Base-by-base conservation (phyloP, 2,329 filamentous ascomycete species). In the Colletotrichum lupini region DNA sequence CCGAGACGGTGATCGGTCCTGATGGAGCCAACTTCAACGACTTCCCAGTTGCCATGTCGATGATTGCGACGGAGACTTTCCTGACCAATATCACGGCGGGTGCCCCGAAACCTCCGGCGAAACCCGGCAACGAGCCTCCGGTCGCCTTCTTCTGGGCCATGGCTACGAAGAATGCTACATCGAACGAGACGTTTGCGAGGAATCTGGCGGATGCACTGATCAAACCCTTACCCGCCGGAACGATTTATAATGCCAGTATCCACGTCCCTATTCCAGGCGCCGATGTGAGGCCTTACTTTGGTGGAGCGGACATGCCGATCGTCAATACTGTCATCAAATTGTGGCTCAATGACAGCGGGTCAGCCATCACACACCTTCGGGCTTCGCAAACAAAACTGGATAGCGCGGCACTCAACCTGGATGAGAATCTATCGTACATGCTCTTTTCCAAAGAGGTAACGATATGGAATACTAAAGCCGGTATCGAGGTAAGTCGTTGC, bases 11-110 rank as follows among this genome's bases (percentile, higher is more conserved):
- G 2, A 67, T 67, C 56, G 65, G 65, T 5, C 65, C 67, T 6
- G 67, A 69, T 28, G 67, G 67, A 7, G 67, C 22, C 52, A 69
- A 58, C 35, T 69, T 69, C 67, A 69, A 65, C 32, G 67, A 69
- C 7, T 35, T 65, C 8, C 60, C 37, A 14, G 57, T 53, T 5
- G 67, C 67, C 26, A 69, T 69, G 60, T 69, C 67, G 0, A 69
- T 57, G 16, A 30, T 69, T 2, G 67, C 67, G 3, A 42, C 12
- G 35, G 67, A 69, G 19, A 66, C 37, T 1, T 70, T 66, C 6
- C 16, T 70, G 19, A 30, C 37, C 12, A 30, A 65, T 16, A 7
- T 66, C 19, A 42, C 67, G 1, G 2, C 4, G 12, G 42, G 42
- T 6, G 9, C 59, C 19, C 4, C 59, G 7, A 62, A n/a, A 3